phyloP scores from a whole-genome alignment of 108 stramenopile species.

The Skeletonema menzelii region DNA sequence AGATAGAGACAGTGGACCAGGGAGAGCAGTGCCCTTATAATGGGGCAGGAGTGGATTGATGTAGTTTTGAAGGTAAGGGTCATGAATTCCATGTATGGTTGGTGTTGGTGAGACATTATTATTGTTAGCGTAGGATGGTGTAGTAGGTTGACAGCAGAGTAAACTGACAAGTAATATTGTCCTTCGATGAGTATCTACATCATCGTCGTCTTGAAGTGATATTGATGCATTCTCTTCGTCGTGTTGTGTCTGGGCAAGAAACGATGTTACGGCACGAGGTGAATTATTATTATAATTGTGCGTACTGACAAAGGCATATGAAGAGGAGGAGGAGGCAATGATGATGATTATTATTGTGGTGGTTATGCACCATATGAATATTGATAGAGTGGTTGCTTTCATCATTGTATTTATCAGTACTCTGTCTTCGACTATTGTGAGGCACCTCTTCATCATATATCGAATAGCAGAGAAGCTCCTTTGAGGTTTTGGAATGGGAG shows the following conservation, averaged over 20 bases:
- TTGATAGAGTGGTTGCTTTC: neutral
- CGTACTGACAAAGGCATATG: too few species aligned
- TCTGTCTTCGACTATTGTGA: too few species aligned
- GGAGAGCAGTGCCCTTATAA: slow-evolving; percentile 34
- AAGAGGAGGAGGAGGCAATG: too few species aligned
- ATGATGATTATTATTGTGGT: neutral
- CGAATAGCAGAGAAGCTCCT: too few species aligned
- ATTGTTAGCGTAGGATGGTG: neutral
- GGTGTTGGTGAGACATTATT: neutral
- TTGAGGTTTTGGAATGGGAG: too few species aligned
- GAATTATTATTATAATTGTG: too few species aligned
- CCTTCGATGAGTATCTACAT: neutral
- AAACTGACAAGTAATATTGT: neutral
- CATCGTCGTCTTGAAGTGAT: neutral
- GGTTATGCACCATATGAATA: neutral
- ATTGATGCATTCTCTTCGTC: neutral
- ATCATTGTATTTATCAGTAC: too few species aligned
- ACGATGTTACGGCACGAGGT: neutral
- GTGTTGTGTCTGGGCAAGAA: neutral
- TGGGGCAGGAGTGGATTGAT: slow-evolving; percentile 11
- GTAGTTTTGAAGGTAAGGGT: slow-evolving; percentile 17
- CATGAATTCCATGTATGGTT: slow-evolving; percentile 19
- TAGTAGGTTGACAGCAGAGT: neutral
- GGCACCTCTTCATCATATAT: too few species aligned
- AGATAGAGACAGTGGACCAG: slow-evolving; percentile 19